phyloP scores from a whole-genome alignment of 257 asterid species.

The Asclepias syriaca region DNA sequence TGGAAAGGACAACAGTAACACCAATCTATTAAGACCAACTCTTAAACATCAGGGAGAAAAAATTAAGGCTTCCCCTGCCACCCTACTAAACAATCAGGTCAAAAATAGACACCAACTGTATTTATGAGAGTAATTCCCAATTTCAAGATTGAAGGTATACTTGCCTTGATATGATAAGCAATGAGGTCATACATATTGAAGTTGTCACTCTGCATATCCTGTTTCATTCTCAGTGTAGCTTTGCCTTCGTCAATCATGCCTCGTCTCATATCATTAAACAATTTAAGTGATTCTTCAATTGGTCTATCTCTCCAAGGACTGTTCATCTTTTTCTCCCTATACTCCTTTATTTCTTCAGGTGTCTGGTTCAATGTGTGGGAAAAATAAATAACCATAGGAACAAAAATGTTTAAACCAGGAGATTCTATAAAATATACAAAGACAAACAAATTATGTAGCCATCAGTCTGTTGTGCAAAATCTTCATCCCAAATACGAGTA shows the following conservation, averaged over 20 bases:
- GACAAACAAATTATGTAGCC: background rate
- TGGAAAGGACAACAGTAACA: constrained; percentile 33
- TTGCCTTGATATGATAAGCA: constrained; percentile 93
- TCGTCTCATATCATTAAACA: constrained; percentile 80
- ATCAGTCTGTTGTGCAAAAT: background rate
- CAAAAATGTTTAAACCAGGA: background rate
- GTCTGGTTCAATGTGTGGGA: constrained; percentile 36
- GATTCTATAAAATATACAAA: too few species aligned
- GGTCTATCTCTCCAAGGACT: constrained; percentile 98
- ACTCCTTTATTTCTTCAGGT: constrained; percentile 90
- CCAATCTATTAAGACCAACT: constrained; percentile 15
- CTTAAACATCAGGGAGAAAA: background rate
- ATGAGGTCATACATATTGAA: constrained; percentile 90
- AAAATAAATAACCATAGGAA: background rate
- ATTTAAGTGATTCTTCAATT: constrained; percentile 65
- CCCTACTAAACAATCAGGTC: background rate
- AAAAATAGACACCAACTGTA: background rate
- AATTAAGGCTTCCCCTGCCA: background rate
- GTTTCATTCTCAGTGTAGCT: constrained; percentile 94
- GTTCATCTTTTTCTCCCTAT: constrained; percentile 78
- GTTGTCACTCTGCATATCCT: constrained; percentile 96
- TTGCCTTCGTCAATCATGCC: constrained; percentile 87
- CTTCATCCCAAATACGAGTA: background rate
- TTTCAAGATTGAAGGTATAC: constrained; percentile 11
- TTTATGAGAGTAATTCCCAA: background rate